A percentile compares a stretch with the other conserved stretches of the same genome.
Evolutionary conservation across 148 eudicot species (phyloP).

Genomic region (Camellia japonica): DNA sequence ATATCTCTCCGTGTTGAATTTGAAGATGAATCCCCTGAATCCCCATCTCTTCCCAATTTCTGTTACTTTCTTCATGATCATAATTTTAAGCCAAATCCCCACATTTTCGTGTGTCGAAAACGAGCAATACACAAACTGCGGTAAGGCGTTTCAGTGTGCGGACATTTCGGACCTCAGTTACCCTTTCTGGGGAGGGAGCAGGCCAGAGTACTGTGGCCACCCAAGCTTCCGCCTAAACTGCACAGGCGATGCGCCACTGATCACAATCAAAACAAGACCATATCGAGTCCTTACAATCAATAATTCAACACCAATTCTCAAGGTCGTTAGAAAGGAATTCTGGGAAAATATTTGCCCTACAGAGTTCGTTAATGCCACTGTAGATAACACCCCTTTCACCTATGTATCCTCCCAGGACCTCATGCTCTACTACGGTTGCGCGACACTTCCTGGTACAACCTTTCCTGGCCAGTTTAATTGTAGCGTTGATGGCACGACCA

Average conservation of each 20-base stretch:
- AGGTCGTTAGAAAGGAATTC: conserved; percentile 36
- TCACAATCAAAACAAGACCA: conserved; percentile 17
- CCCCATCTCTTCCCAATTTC: background rate
- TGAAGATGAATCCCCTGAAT: background rate
- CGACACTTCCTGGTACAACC: too few relatives aligned
- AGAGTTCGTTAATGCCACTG: conserved; percentile 17
- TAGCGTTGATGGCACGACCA: conserved; percentile 13
- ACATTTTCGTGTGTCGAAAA: conserved; percentile 18
- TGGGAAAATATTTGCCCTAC: conserved; percentile 26
- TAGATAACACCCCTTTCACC: conserved; percentile 27
- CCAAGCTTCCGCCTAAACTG: conserved; percentile 46
- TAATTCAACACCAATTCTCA: background rate
- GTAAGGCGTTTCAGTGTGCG: conserved; percentile 32
- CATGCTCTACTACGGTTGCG: conserved; percentile 42
- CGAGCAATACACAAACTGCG: conserved; percentile 29
- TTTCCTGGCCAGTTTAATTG: too few relatives aligned
- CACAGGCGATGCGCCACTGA: conserved; percentile 12
- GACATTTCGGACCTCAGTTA: conserved; percentile 23
- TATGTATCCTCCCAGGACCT: conserved; percentile 24
- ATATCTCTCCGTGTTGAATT: background rate
- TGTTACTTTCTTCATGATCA: conserved; percentile 5
- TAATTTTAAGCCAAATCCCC: conserved; percentile 1
- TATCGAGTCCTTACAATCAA: conserved; percentile 32
- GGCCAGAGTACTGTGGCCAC: conserved; percentile 45
- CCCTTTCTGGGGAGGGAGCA: conserved; percentile 46